These are phyloP conservation scores for Tulasnella sp. DNA, from an alignment of 768 basidiomycete genomes.

Conservation along the genomic window DNA sequence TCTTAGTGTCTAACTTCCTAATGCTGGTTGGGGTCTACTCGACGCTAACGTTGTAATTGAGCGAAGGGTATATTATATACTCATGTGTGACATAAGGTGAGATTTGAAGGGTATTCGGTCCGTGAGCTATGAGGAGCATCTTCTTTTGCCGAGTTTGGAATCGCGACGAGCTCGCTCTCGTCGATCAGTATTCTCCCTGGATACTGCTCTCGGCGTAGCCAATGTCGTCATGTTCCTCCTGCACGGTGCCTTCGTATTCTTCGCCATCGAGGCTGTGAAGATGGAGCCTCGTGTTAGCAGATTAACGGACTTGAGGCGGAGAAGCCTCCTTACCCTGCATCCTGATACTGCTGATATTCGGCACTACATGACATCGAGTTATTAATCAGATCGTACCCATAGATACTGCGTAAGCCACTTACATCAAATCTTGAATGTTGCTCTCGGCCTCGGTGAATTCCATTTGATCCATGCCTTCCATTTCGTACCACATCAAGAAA, in stretches of 20 bases:
- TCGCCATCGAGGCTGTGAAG: constrained; percentile 35
- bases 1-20: background rate
- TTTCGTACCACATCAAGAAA: constrained; percentile 57
- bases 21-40: background rate
- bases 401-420: constrained; percentile 44
- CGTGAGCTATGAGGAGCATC: background rate
- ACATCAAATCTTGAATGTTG: constrained; percentile 80
- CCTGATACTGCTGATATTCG: constrained; percentile 38
- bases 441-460: constrained; percentile 89
- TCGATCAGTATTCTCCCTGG: constrained; percentile 26
- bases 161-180: background rate
- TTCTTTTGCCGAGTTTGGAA: background rate
- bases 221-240: constrained; percentile 18
- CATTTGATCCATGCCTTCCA: constrained; percentile 86
- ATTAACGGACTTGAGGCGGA: background rate
- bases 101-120: background rate
- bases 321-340: constrained; percentile 34
- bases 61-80: background rate
- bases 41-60: background rate
- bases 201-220: constrained; percentile 37
- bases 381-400: constrained; percentile 17
- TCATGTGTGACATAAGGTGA: background rate
- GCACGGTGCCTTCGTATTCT: constrained; percentile 25
- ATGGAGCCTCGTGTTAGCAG: background rate
- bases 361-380: constrained; percentile 32